phyloP scores from a whole-genome alignment of 2,329 filamentous ascomycete genomes.

The Aspergillus cejpii region DNA sequence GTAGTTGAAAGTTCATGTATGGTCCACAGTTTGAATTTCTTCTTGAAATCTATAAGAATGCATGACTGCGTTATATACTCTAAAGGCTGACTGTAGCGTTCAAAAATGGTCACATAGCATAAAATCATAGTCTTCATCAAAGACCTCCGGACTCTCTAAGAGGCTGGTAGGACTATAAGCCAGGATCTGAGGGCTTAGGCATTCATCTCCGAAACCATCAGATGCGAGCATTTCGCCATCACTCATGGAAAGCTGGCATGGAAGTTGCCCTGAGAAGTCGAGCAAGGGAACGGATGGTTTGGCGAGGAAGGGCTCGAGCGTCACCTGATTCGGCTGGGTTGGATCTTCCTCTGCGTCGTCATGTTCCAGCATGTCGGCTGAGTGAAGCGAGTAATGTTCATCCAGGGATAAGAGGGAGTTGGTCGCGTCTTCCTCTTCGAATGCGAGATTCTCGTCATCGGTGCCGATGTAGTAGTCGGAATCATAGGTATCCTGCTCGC shows the following conservation, averaged over 20 bases:
- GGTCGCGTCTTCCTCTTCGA: not conserved
- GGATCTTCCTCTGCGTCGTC: not conserved
- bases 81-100: not conserved
- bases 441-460: not conserved
- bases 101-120: constrained; percentile 8
- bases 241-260: not conserved
- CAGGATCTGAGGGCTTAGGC: not conserved
- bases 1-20: no score
- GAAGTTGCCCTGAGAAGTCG: not conserved
- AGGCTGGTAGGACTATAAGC: not conserved
- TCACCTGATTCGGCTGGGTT: not conserved
- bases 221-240: constrained; percentile 6
- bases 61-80: not conserved
- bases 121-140: constrained; percentile 1
- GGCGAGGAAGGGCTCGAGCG: not conserved
- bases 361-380: not conserved
- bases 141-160: not conserved
- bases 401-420: constrained; percentile 5
- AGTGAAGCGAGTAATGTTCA: not conserved
- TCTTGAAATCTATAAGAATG: not conserved
- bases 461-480: constrained; percentile 6
- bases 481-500: not conserved
- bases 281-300: not conserved
- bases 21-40: no score
- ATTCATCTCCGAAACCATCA: not conserved